These are phyloP conservation scores for Paraphoma chrysanthemicola DNA, from an alignment of 2,329 filamentous ascomycete species.

Conservation along the genomic window DNA sequence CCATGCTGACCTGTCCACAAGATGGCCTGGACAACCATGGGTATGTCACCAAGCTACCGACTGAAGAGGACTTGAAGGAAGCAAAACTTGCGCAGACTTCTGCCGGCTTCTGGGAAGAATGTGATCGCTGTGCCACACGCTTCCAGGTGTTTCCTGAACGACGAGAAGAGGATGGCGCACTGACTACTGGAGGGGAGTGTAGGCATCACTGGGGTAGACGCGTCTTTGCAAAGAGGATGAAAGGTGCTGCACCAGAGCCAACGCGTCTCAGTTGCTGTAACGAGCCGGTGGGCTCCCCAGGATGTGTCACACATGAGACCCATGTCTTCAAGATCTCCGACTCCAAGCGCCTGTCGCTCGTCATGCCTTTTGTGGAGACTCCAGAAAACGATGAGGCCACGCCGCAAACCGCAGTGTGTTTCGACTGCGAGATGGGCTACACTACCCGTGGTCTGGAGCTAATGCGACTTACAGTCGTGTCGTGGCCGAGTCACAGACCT, in stretches of 20 bases:
- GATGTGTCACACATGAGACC: slow-evolving; percentile 73
- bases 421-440: slow-evolving; percentile 98
- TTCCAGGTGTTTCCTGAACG: slow-evolving; percentile 94
- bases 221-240: slow-evolving; percentile 60
- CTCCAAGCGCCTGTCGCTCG: slow-evolving; percentile 74
- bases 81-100: slow-evolving; percentile 70
- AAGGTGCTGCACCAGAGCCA: slow-evolving; percentile 59
- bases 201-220: slow-evolving; percentile 80
- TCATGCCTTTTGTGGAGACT: slow-evolving; percentile 82
- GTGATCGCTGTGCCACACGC: slow-evolving; percentile 82
- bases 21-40: slow-evolving; percentile 70
- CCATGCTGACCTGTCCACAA: slow-evolving; percentile 67
- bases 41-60: slow-evolving; percentile 76
- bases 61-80: slow-evolving; percentile 68
- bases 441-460: slow-evolving; percentile 88
- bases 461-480: slow-evolving; percentile 84
- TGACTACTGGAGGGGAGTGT: slow-evolving; percentile 80
- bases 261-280: slow-evolving; percentile 81
- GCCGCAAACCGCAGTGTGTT: slow-evolving; percentile 70
- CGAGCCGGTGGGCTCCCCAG: slow-evolving; percentile 74
- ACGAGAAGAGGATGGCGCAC: slow-evolving; percentile 74
- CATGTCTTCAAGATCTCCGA: slow-evolving; percentile 91
- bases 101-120: slow-evolving; percentile 81
- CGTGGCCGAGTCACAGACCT: slow-evolving; percentile 79
- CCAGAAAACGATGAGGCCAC: slow-evolving; percentile 65